Evolutionary conservation across 192 early-diverging fungal species (phyloP).

Genomic region (Backusella mclennaniae): DNA sequence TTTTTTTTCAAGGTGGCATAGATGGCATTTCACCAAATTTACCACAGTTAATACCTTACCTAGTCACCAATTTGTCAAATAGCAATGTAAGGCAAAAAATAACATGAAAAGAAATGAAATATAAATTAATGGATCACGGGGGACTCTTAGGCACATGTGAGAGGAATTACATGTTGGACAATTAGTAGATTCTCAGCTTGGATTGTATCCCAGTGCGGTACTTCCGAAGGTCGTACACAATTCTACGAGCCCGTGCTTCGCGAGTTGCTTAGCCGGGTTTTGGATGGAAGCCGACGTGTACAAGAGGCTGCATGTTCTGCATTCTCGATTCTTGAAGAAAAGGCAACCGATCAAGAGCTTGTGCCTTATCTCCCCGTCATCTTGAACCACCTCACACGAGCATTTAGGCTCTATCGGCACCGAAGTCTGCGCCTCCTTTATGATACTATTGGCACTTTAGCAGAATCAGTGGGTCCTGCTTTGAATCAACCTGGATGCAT

Average conservation of each 20-base stretch:
- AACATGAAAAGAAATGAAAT: neutral
- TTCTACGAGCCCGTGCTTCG: conserved; percentile 88
- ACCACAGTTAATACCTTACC: conserved; percentile 77
- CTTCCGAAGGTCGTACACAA: conserved; percentile 29
- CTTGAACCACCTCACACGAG: conserved; percentile 71
- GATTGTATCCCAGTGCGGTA: conserved; percentile 20
- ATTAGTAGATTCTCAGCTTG: conserved; percentile 75
- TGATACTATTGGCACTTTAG: conserved; percentile 94
- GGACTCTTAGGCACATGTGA: conserved; percentile 70
- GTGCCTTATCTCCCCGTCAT: conserved; percentile 87
- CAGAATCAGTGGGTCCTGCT: conserved; percentile 82
- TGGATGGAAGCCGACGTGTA: conserved; percentile 95
- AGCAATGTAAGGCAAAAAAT: conserved; percentile 3
- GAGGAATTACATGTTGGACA: conserved; percentile 98
- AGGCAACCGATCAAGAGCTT: conserved; percentile 70
- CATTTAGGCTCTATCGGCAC: conserved; percentile 88
- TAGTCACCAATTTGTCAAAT: conserved; percentile 44
- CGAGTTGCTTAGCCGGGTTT: conserved; percentile 68
- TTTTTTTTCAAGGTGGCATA: conserved; percentile 63
- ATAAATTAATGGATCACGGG: neutral
- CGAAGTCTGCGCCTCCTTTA: conserved; percentile 95
- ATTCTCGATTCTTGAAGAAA: conserved; percentile 94
- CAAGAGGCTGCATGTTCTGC: conserved; percentile 97
- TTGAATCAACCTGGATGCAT: conserved; percentile 81
- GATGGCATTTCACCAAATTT: conserved; percentile 84